phyloP scores from a whole-genome alignment of 345 rosid genomes.

The Salix suchowensis region DNA sequence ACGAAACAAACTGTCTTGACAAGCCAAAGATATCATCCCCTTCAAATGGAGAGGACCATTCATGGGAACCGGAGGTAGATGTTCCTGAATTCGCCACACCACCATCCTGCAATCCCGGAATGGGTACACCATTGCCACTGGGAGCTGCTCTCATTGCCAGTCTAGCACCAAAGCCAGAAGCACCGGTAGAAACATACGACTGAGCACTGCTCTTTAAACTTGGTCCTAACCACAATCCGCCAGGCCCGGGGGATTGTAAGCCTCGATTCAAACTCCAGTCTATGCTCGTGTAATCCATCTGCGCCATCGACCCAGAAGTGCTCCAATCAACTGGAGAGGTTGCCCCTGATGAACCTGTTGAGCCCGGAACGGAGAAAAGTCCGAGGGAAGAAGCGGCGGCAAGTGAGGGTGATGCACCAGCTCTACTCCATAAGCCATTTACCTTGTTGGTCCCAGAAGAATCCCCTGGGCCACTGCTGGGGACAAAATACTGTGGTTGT shows the following conservation, averaged over 20 bases:
- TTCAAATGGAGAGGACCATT: constrained; percentile 90
- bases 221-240: constrained; percentile 44
- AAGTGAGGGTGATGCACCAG: constrained; percentile 40
- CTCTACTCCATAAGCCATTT: constrained; percentile 52
- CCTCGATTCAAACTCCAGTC: constrained; percentile 83
- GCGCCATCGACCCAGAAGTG: constrained; percentile 49
- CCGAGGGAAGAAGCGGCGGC: constrained; percentile 82
- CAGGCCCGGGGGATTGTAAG: constrained; percentile 33
- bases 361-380: constrained; percentile 62
- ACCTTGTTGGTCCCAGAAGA: constrained; percentile 41
- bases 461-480: constrained; percentile 39
- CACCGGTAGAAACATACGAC: constrained; percentile 34
- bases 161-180: constrained; percentile 33
- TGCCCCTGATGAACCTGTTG: constrained; percentile 49
- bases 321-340: constrained; percentile 75
- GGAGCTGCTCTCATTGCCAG: constrained; percentile 37
- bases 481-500: constrained; percentile 48
- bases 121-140: constrained; percentile 34
- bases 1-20: constrained; percentile 75
- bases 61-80: constrained; percentile 43
- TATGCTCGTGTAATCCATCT: constrained; percentile 55
- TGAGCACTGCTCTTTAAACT: constrained; percentile 30
- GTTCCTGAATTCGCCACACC: constrained; percentile 35
- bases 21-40: constrained; percentile 84
- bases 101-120: constrained; percentile 43